A percentile compares a stretch with the other conserved stretches of the same genome.
Evolutionary conservation across 2,329 filamentous ascomycete species (phyloP).

Genomic region (Dactylellina cionopaga): DNA sequence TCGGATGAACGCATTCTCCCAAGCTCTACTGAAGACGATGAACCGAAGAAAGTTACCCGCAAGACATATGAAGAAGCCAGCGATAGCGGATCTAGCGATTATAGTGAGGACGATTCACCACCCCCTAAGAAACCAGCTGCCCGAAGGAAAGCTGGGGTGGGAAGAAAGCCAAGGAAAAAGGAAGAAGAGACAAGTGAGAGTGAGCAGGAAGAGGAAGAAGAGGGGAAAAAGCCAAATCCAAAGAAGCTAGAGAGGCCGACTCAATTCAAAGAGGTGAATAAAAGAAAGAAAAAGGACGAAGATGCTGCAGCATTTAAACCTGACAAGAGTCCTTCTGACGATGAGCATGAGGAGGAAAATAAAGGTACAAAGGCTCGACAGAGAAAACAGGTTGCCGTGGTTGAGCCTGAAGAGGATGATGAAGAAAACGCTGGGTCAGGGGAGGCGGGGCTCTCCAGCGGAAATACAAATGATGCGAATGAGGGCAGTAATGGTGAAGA

Average conservation of each 20-base stretch:
- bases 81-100: background rate
- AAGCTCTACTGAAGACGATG: slow-evolving; percentile 15
- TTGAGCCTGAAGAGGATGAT: background rate
- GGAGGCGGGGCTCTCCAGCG: too few relatives aligned
- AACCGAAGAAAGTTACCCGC: background rate
- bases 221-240: background rate
- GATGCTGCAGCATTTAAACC: slow-evolving; percentile 16
- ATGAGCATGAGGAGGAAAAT: slow-evolving; percentile 1
- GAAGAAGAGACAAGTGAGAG: background rate
- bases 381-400: background rate
- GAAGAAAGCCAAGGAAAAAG: background rate
- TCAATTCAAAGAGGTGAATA: background rate
- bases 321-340: background rate
- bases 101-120: background rate
- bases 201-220: background rate
- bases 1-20: slow-evolving; percentile 9
- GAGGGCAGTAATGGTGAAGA: too few relatives aligned
- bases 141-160: background rate
- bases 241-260: slow-evolving; percentile 8
- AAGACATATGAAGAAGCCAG: background rate
- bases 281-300: slow-evolving; percentile 4
- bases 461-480: too few relatives aligned
- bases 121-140: background rate
- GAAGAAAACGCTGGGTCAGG: too few relatives aligned
- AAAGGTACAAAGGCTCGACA: slow-evolving; percentile 1